phyloP scores from a whole-genome alignment of 202 grass and related monocot genomes.

The Carex sylvatica region DNA sequence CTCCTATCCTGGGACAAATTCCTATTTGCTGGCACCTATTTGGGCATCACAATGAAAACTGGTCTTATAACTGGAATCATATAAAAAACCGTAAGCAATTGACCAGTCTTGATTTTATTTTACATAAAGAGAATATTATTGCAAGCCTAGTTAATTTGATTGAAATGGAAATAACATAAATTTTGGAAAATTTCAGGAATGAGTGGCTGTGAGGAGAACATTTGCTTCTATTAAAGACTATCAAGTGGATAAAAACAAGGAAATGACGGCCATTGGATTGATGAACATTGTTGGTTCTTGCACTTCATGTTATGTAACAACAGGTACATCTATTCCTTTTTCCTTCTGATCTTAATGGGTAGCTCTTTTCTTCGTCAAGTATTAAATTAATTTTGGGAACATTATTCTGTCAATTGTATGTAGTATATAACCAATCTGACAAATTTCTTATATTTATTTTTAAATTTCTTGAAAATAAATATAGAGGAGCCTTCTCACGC shows the following conservation, averaged over 20 bases:
- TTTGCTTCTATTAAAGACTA: constrained; percentile 85
- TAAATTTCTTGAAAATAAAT: background rate
- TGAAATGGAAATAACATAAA: background rate
- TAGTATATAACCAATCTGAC: background rate
- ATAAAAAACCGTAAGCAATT: constrained; percentile 66
- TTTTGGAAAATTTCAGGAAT: constrained; percentile 50
- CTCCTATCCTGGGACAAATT: constrained; percentile 87
- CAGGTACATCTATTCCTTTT: constrained; percentile 36
- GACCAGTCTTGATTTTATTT: background rate
- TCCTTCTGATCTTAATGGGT: too few relatives aligned
- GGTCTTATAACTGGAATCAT: constrained; percentile 79
- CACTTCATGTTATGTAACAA: constrained; percentile 92
- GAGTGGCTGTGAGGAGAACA: constrained; percentile 86
- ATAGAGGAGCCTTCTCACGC: constrained; percentile 84
- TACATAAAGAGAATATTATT: background rate
- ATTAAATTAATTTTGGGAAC: background rate
- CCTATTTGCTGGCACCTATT: constrained; percentile 57
- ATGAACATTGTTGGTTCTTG: constrained; percentile 97
- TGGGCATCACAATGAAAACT: constrained; percentile 67
- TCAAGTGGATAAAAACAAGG: constrained; percentile 96
- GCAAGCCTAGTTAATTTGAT: background rate
- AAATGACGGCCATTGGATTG: constrained; percentile 97
- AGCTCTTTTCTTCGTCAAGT: too few relatives aligned
- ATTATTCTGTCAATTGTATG: background rate
- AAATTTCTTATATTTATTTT: background rate